Evolutionary conservation across 805 yeast genomes (phyloP), one percentile per base, ranked within the genome.

Genomic region (Yamadazyma laniorum): DNA sequence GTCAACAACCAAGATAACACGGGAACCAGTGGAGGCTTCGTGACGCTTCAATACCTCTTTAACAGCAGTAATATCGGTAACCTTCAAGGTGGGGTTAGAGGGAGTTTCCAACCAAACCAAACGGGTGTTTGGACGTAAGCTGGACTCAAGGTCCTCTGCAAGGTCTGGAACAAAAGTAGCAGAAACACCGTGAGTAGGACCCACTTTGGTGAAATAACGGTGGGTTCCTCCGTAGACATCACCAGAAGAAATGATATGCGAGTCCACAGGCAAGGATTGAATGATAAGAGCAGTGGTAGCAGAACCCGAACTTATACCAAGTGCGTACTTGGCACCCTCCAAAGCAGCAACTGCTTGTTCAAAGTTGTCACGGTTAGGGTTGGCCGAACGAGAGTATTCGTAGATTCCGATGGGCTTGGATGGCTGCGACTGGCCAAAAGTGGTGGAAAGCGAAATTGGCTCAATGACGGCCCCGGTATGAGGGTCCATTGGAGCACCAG

Each of bases 191-290:
- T 85, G 93, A 32, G 86, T 75, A 56, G 71, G 70, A 44, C 91
- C 95, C 34, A 86, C 95, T 59, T 83, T 76, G 58, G 95, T 82
- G 73, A 86, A 86, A 65, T 87, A 86, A 63, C 95, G 74, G 70
- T 86, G 93, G 41, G 95, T 86, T 52, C 95, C 95, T 45, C 95
- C 95, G 63, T 86, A 86, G 32, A 86, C 95, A 54, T 86, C 95
- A 51, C 85, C 89, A 53, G 85, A 80, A 32, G 88, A 80, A 34
- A 86, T 70, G 29, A 84, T 83, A 56, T 87, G 93, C 29, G 85
- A 71, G 33, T 82, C 83, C 46, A 77, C 74, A 30, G 85, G 80
- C 52, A 87, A 67, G 22, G 84, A 74, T 63, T 86, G 95, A 53
- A 85, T 66, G 30, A 86, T 70, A 50, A 81, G 74, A 18, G 93